These are phyloP conservation scores for Vitis rotundifolia DNA, from an alignment of 164 flowering plant genomes.

Conservation along the genomic window DNA sequence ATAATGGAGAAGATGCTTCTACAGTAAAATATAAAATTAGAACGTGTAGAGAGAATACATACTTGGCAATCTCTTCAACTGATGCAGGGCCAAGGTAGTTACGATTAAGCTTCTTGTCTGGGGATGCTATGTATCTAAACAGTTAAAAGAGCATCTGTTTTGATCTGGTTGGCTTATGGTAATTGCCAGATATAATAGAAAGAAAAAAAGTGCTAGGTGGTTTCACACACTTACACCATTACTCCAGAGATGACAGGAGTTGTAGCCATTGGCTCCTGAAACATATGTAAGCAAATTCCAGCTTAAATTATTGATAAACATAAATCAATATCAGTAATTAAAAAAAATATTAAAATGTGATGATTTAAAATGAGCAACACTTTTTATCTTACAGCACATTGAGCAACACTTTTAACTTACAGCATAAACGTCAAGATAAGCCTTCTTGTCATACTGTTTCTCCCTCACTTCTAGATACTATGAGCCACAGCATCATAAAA, in stretches of 20 bases:
- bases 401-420: constrained; percentile 42
- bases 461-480: constrained; percentile 96
- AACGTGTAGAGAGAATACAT: constrained; percentile 15
- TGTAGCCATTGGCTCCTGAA: constrained; percentile 54
- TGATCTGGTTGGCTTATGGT: background rate
- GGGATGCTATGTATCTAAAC: constrained; percentile 76
- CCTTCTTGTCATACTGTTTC: constrained; percentile 91
- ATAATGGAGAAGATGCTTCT: background rate
- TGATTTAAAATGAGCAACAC: background rate
- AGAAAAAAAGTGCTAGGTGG: background rate
- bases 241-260: constrained; percentile 70
- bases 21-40: background rate
- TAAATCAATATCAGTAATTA: background rate
- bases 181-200: background rate
- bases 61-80: constrained; percentile 85
- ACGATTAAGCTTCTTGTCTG: constrained; percentile 64
- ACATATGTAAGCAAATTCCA: constrained; percentile 3
- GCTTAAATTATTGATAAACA: background rate
- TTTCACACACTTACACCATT: constrained; percentile 69
- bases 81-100: constrained; percentile 94
- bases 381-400: constrained; percentile 57
- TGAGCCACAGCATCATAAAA: constrained; percentile 14
- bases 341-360: background rate
- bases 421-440: constrained; percentile 72
- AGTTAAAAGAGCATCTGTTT: constrained; percentile 3